A percentile compares a stretch with the other conserved stretches of the same genome.
Conservation (phyloP, 306 rosid genomes). For the Cucurbita argyrosperma region DNA sequence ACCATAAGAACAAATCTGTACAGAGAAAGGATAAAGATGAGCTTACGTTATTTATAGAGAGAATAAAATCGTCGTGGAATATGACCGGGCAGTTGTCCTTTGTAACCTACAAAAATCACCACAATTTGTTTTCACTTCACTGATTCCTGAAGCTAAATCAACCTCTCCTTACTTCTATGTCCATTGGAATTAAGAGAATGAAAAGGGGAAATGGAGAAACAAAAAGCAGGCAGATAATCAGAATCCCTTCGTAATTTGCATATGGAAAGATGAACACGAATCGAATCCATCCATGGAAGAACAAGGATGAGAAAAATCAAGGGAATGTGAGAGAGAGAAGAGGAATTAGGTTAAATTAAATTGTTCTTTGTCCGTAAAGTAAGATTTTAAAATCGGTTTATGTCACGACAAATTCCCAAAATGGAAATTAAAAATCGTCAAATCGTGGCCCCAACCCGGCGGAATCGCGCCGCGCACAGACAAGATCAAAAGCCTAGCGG, state of each 20-base stretch:
- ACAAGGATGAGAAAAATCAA: neutral
- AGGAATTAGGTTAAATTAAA: neutral
- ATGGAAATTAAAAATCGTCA: neutral
- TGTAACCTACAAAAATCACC: constrained; percentile 48
- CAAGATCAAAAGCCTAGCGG: neutral
- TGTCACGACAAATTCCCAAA: neutral
- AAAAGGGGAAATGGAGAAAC: neutral
- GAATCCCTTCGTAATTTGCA: neutral
- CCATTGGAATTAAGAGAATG: neutral
- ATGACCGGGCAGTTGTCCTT: constrained; percentile 37
- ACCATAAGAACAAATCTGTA: neutral
- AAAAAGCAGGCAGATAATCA: neutral
- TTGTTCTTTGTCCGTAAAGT: neutral
- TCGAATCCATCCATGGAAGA: neutral
- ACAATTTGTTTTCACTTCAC: neutral
- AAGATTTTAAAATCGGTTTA: neutral
- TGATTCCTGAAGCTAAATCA: neutral
- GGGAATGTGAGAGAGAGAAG: neutral
- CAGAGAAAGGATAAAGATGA: neutral
- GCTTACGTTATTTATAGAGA: constrained; percentile 23
- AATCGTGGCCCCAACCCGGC: neutral
- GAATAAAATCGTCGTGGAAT: constrained; percentile 38
- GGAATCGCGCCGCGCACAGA: neutral
- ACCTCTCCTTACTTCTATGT: neutral
- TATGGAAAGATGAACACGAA: neutral